Evolutionary conservation across 805 yeast species (phyloP), one percentile per base, ranked within the genome.

Genomic region (Lachancea quebecensis): DNA sequence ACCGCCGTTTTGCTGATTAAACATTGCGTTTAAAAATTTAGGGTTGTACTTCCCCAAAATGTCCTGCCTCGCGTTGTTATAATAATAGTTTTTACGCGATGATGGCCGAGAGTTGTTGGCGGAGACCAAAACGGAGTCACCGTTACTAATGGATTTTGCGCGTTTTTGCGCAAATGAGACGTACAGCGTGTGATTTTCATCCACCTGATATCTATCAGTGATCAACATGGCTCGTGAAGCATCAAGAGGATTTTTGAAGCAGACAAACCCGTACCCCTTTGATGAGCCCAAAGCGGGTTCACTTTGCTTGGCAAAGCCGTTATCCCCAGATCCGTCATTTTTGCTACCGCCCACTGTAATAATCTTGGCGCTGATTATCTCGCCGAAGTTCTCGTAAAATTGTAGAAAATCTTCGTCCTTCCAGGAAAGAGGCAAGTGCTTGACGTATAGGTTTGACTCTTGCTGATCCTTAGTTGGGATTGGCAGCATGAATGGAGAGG

Each of bases 231-330:
- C 91, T 55, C 73, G 70, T 40, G 78, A 75, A 7, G 95, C 93
- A 57, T 80, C 76, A 40, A 77, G 68, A 45, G 85, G 82, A 50
- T 68, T 68, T 55, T 78, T 79, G 59, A 75, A 86, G 65, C 88
- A 84, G 44, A 85, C 86, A 68, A 86, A 86, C 38, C 93, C 95
- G 59, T 82, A 86, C 16, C 93, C 90, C 59, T 80, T 77, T 17
- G 91, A 82, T 52, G 55, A 41, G 9, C 62, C 64, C 27, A 55
- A n/a, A 4, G 50, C 48, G 15, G 43, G 38, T 31, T 44, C 51
- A 18, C 34, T 43, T n/a, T 44, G 46, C 12, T 48, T 38, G 16
- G 30, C 33, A 25, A 48, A 43, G 10, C 34, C 16, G 5, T 39
- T 30, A 4, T 33, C 34, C 10, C 45, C 45, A 16, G 29, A 29